Percentiles rank a stretch among this genome's conserved stretches.
These are phyloP conservation scores for Beauveria varroae DNA, from an alignment of 2,329 filamentous ascomycete species.

Conservation along the genomic window DNA sequence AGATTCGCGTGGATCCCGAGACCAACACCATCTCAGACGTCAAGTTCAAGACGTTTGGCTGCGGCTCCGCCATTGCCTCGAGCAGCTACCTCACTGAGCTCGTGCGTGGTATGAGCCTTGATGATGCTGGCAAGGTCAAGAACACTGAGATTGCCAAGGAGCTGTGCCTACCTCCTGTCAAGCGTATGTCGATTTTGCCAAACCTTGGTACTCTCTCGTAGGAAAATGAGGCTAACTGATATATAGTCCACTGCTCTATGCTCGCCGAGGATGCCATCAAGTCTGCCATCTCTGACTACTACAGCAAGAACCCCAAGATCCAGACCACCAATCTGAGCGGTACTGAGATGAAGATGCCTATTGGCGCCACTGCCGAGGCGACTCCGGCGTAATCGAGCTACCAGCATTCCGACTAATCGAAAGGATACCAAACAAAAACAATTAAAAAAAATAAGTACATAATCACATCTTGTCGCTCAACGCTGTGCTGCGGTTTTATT, in stretches of 20 bases:
- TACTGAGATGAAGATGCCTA: constrained; percentile 44
- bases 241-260: constrained; percentile 80
- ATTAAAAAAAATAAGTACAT: background rate
- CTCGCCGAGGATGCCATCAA: constrained; percentile 88
- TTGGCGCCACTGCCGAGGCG: constrained; percentile 41
- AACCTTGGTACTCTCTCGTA: background rate
- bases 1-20: constrained; percentile 78
- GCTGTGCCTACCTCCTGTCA: constrained; percentile 80
- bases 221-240: constrained; percentile 20
- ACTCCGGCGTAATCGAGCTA: constrained; percentile 12
- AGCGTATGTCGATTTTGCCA: constrained; percentile 50
- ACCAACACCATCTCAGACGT: constrained; percentile 87
- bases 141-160: constrained; percentile 99
- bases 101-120: constrained; percentile 87
- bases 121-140: constrained; percentile 85
- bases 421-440: constrained; percentile 3
- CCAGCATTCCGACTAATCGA: background rate
- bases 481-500: background rate
- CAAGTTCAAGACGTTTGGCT: constrained; percentile 98
- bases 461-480: background rate
- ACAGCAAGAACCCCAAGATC: constrained; percentile 58
- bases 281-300: constrained; percentile 82
- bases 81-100: constrained; percentile 95
- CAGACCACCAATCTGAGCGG: constrained; percentile 69
- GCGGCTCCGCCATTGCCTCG: constrained; percentile 88